These are phyloP conservation scores for Solanum tarijense DNA, from an alignment of 257 asterid genomes.

Conservation along the genomic window DNA sequence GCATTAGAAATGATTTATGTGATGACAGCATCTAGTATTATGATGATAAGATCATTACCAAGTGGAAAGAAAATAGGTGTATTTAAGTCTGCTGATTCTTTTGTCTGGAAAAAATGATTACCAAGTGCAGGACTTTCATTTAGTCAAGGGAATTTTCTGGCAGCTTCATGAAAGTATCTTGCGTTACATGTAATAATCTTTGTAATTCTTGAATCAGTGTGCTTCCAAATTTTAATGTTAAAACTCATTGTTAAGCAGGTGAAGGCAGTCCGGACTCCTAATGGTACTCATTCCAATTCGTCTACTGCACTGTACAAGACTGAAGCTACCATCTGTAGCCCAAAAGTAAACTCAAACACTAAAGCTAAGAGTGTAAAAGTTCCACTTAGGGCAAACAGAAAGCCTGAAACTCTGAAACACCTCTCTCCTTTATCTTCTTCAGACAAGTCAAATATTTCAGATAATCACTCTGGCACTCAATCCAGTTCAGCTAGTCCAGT, in stretches of 20 bases:
- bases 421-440: slow-evolving; percentile 13
- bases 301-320: slow-evolving; percentile 26
- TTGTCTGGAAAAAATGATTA: neutral
- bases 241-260: slow-evolving; percentile 26
- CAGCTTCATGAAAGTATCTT: neutral
- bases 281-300: slow-evolving; percentile 30
- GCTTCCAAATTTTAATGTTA: neutral
- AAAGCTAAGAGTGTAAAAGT: slow-evolving; percentile 43
- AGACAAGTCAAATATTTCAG: slow-evolving; percentile 18
- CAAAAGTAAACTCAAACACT: slow-evolving; percentile 35
- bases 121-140: neutral
- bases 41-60: neutral
- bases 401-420: slow-evolving; percentile 18
- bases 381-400: slow-evolving; percentile 20
- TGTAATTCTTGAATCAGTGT: neutral
- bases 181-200: neutral
- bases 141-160: neutral
- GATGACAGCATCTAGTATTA: neutral
- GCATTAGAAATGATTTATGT: neutral
- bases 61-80: neutral
- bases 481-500: slow-evolving; percentile 16
- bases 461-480: slow-evolving; percentile 17
- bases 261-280: slow-evolving; percentile 62
- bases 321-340: slow-evolving; percentile 32
- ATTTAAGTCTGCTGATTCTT: neutral